phyloP scores from a whole-genome alignment of 495 filamentous ascomycete species.

The Aspergillus homomorphus region DNA sequence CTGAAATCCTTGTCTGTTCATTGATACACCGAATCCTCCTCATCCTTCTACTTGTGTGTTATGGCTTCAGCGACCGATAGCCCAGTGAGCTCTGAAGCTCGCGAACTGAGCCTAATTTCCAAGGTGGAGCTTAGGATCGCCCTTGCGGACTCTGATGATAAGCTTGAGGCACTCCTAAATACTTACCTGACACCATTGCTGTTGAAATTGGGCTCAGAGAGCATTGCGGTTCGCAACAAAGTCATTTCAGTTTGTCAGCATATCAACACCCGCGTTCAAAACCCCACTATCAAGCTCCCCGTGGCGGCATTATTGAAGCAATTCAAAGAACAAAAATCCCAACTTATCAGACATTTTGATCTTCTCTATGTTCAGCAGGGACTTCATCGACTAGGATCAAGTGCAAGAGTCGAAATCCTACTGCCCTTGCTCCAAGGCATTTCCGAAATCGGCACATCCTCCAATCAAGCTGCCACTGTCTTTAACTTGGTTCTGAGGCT shows the following conservation, averaged over 20 bases:
- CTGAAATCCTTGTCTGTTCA: too few species aligned
- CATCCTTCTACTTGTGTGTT: slow-evolving; percentile 8
- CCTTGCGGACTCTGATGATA: slow-evolving; percentile 76
- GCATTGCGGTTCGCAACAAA: slow-evolving; percentile 79
- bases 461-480: slow-evolving; percentile 63
- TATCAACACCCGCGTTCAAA: slow-evolving; percentile 68
- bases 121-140: slow-evolving; percentile 91
- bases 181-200: slow-evolving; percentile 79
- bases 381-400: slow-evolving; percentile 61
- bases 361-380: slow-evolving; percentile 86
- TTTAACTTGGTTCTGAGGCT: slow-evolving; percentile 83
- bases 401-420: slow-evolving; percentile 65
- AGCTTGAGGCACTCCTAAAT: slow-evolving; percentile 71
- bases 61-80: slow-evolving; percentile 36
- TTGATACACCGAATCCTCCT: too few species aligned
- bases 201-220: slow-evolving; percentile 78
- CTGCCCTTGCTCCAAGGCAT: slow-evolving; percentile 72
- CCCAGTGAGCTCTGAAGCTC: slow-evolving; percentile 56
- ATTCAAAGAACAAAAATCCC: slow-evolving; percentile 72
- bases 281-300: slow-evolving; percentile 72
- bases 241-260: slow-evolving; percentile 72
- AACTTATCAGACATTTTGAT: slow-evolving; percentile 84
- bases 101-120: slow-evolving; percentile 80
- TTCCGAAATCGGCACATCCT: slow-evolving; percentile 57
- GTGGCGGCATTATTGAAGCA: slow-evolving; percentile 80